A percentile compares a stretch with the other conserved stretches of the same genome.
These are phyloP conservation scores for Fusarium beomiforme DNA, from an alignment of 2,329 filamentous ascomycete species.

Conservation along the genomic window DNA sequence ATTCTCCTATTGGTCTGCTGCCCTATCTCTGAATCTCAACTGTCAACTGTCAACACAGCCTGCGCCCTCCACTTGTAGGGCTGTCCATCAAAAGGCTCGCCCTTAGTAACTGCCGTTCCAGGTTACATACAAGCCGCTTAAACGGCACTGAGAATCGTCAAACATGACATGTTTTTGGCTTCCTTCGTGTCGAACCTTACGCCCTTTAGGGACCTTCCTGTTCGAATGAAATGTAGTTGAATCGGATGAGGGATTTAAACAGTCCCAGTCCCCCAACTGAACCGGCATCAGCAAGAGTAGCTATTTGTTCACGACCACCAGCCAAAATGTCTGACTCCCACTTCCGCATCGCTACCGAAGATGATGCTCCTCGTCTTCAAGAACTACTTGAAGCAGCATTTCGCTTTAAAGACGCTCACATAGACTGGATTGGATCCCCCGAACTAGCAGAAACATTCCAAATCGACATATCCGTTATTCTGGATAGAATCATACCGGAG, in stretches of 20 bases:
- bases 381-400: slow-evolving; percentile 53
- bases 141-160: background rate
- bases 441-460: slow-evolving; percentile 76
- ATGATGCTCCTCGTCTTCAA: slow-evolving; percentile 50
- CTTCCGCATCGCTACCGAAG: slow-evolving; percentile 50
- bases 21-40: background rate
- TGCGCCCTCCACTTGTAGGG: slow-evolving; percentile 6
- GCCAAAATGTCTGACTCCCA: background rate
- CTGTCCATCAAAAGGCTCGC: background rate
- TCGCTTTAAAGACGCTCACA: slow-evolving; percentile 50
- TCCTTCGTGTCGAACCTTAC: slow-evolving; percentile 6
- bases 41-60: no score
- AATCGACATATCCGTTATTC: slow-evolving; percentile 72
- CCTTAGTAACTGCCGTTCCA: background rate
- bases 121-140: background rate
- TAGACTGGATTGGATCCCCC: slow-evolving; percentile 47
- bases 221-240: background rate
- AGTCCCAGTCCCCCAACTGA: background rate
- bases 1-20: background rate
- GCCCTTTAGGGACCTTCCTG: slow-evolving; percentile 19
- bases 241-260: slow-evolving; percentile 22
- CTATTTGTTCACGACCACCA: slow-evolving; percentile 21
- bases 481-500: slow-evolving; percentile 57
- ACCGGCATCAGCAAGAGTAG: background rate
- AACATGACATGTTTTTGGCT: background rate